Conservation (phyloP, 257 asterid genomes). For the Ophiorrhiza pumila region DNA sequence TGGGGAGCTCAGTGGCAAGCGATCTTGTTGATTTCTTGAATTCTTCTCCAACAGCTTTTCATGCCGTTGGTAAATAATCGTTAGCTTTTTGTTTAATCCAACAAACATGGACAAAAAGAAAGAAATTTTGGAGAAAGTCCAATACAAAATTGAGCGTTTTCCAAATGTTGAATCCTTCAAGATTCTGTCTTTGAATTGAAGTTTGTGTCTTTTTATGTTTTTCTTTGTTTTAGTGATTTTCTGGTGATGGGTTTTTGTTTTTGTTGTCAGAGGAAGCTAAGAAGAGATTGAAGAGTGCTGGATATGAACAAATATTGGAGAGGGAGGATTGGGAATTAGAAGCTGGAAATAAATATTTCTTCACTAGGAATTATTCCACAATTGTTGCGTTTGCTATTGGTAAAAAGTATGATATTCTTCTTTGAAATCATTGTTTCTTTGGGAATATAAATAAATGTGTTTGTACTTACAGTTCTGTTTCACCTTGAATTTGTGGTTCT, state of each 20-base stretch:
- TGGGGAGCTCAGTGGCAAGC: conserved; percentile 58
- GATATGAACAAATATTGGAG: conserved; percentile 73
- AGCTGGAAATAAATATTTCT: conserved; percentile 86
- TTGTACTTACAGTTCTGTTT: too few relatives aligned
- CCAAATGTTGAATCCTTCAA: neutral
- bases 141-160: neutral
- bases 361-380: conserved; percentile 89
- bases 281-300: conserved; percentile 57
- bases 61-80: conserved; percentile 71
- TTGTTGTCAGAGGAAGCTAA: conserved; percentile 63
- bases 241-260: neutral
- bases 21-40: conserved; percentile 84
- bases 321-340: conserved; percentile 79
- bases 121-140: neutral
- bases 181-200: neutral
- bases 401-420: conserved; percentile 49
- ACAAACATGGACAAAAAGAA: neutral
- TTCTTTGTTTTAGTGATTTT: neutral
- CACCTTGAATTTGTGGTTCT: too few relatives aligned
- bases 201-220: neutral
- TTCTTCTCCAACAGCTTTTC: conserved; percentile 94
- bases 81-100: neutral
- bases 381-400: conserved; percentile 95
- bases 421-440: neutral
- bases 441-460: too few relatives aligned